phyloP scores from a whole-genome alignment of 2,329 filamentous ascomycete species.

The Periconia macrospinosa region DNA sequence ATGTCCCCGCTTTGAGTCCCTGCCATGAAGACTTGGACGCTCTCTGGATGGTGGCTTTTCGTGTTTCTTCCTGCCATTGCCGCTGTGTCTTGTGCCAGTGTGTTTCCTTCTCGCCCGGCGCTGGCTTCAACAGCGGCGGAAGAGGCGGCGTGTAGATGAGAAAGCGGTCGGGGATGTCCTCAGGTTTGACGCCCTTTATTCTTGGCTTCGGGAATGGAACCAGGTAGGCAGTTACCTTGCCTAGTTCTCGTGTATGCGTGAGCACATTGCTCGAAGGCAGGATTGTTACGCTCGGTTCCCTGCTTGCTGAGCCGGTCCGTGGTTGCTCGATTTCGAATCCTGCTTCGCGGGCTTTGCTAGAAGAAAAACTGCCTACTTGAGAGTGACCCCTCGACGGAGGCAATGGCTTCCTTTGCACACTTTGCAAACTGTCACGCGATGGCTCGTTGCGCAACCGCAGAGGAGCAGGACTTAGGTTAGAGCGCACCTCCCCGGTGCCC shows the following conservation, averaged over 20 bases:
- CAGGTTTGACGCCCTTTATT: conserved; percentile 32
- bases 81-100: conserved; percentile 48
- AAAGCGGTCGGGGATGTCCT: conserved; percentile 44
- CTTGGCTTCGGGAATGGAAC: conserved; percentile 49
- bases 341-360: conserved; percentile 22
- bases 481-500: neutral
- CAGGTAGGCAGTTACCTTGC: conserved; percentile 48
- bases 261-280: conserved; percentile 35
- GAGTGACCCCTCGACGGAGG: conserved; percentile 4
- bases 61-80: conserved; percentile 51
- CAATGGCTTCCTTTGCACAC: conserved; percentile 5
- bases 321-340: conserved; percentile 16
- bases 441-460: conserved; percentile 10
- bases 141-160: conserved; percentile 50
- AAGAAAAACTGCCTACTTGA: conserved; percentile 8
- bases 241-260: conserved; percentile 46
- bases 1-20: conserved; percentile 47
- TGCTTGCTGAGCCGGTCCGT: conserved; percentile 1
- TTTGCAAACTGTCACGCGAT: conserved; percentile 2
- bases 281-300: conserved; percentile 12
- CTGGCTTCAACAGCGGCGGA: conserved; percentile 45
- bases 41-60: conserved; percentile 45
- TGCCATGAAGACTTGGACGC: conserved; percentile 47
- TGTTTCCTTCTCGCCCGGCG: conserved; percentile 46
- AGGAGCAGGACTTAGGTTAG: conserved; percentile 12